Percentiles rank a stretch among this genome's conserved stretches.
phyloP scores from a whole-genome alignment of 2,329 filamentous ascomycete genomes.

The Furcasterigmium sp. region DNA sequence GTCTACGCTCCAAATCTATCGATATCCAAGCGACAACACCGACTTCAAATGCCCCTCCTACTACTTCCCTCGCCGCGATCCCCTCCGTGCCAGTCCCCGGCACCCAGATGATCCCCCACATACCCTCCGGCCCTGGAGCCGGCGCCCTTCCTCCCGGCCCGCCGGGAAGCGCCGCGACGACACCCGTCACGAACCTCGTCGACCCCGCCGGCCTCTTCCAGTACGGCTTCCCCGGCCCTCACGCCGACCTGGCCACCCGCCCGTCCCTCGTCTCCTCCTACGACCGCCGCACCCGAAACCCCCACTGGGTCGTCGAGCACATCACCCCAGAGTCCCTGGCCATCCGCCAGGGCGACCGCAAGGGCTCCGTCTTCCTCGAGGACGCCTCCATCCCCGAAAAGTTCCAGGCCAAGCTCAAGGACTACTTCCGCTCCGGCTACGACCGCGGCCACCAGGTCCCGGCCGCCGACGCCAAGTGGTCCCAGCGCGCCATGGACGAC shows the following conservation, averaged over 20 bases:
- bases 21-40: slow-evolving; percentile 27
- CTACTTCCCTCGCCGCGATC: slow-evolving; percentile 19
- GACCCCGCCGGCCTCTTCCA: slow-evolving; percentile 74
- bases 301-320: slow-evolving; percentile 92
- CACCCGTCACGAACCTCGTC: slow-evolving; percentile 43
- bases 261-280: slow-evolving; percentile 78
- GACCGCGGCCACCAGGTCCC: slow-evolving; percentile 97
- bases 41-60: slow-evolving; percentile 20
- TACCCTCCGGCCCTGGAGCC: slow-evolving; percentile 17
- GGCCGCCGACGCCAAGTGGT: slow-evolving; percentile 94
- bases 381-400: slow-evolving; percentile 73
- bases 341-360: slow-evolving; percentile 71
- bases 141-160: slow-evolving; percentile 1
- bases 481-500: slow-evolving; percentile 87
- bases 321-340: slow-evolving; percentile 85
- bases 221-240: slow-evolving; percentile 88
- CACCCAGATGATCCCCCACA: slow-evolving; percentile 45
- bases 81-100: slow-evolving; percentile 45
- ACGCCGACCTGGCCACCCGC: slow-evolving; percentile 74
- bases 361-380: slow-evolving; percentile 77
- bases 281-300: slow-evolving; percentile 87
- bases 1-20: slow-evolving; percentile 45
- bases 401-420: slow-evolving; percentile 85
- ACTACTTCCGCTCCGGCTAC: slow-evolving; percentile 93
- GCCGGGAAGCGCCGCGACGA: slow-evolving; percentile 6